Evolutionary conservation across 1,284 basidiomycete species (phyloP).

Genomic region (Thecaphora thlaspeos): DNA sequence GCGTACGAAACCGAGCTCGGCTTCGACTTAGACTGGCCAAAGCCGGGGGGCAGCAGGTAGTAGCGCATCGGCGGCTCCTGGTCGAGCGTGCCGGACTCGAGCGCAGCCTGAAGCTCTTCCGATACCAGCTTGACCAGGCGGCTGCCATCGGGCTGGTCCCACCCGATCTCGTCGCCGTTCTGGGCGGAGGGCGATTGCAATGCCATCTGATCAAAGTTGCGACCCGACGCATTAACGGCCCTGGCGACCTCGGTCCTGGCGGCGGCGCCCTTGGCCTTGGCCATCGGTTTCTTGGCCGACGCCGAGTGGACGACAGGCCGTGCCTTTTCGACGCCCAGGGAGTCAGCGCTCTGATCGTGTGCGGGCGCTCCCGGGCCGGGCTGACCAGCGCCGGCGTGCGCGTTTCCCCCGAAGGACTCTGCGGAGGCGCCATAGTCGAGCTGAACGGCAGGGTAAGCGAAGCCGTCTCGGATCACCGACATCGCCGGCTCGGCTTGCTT

Average conservation of each 20-base stretch:
- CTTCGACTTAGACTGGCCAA: constrained; percentile 45
- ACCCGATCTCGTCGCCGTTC: constrained; percentile 39
- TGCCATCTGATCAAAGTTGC: constrained; percentile 32
- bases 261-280: constrained; percentile 11
- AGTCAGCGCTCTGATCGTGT: too few relatives aligned
- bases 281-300: constrained; percentile 16
- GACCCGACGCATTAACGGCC: constrained; percentile 18
- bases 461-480: too few relatives aligned
- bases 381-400: too few relatives aligned
- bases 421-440: too few relatives aligned
- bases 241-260: neutral
- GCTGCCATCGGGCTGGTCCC: constrained; percentile 53
- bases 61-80: constrained; percentile 50
- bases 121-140: constrained; percentile 54
- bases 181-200: constrained; percentile 15
- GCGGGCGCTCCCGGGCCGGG: too few relatives aligned
- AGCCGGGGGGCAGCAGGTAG: constrained; percentile 50
- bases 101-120: constrained; percentile 51
- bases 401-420: too few relatives aligned
- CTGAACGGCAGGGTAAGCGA: too few relatives aligned
- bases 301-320: too few relatives aligned
- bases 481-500: constrained; percentile 6
- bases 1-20: constrained; percentile 70
- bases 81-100: constrained; percentile 46
- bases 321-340: too few relatives aligned